Conservation (phyloP, 352 stramenopile genomes). For the Blastocystis sp. region DNA sequence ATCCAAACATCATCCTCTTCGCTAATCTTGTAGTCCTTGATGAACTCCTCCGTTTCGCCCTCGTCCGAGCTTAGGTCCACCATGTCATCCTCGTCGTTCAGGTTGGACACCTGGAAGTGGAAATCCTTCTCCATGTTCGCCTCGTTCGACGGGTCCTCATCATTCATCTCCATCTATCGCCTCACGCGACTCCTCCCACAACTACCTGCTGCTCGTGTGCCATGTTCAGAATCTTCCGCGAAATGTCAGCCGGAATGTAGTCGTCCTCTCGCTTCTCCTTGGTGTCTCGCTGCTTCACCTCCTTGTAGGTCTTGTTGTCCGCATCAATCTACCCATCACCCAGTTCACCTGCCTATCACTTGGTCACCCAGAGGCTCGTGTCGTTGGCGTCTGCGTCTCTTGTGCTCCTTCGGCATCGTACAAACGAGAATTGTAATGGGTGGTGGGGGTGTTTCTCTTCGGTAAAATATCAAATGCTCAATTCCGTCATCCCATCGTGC, state of each 20-base stretch:
- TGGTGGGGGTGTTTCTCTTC: background rate
- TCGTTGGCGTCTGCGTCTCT: background rate
- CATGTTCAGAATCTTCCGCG: slow-evolving; percentile 65
- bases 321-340: slow-evolving; percentile 36
- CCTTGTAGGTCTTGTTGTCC: slow-evolving; percentile 57
- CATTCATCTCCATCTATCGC: slow-evolving; percentile 31
- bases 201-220: slow-evolving; percentile 64
- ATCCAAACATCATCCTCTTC: slow-evolving; percentile 68
- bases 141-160: slow-evolving; percentile 65
- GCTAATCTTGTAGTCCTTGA: slow-evolving; percentile 66
- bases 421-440: background rate
- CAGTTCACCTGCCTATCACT: background rate
- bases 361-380: slow-evolving; percentile 41
- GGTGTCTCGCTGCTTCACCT: slow-evolving; percentile 56
- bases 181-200: slow-evolving; percentile 14
- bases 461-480: too few species aligned
- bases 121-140: slow-evolving; percentile 72
- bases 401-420: slow-evolving; percentile 45
- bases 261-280: slow-evolving; percentile 60
- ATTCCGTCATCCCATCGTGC: too few species aligned
- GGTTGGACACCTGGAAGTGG: slow-evolving; percentile 65
- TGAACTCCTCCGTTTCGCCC: slow-evolving; percentile 57
- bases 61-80: slow-evolving; percentile 77
- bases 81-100: slow-evolving; percentile 74
- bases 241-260: slow-evolving; percentile 50